Evolutionary conservation across 257 asterid species (phyloP).

Genomic region (Asclepias syriaca): DNA sequence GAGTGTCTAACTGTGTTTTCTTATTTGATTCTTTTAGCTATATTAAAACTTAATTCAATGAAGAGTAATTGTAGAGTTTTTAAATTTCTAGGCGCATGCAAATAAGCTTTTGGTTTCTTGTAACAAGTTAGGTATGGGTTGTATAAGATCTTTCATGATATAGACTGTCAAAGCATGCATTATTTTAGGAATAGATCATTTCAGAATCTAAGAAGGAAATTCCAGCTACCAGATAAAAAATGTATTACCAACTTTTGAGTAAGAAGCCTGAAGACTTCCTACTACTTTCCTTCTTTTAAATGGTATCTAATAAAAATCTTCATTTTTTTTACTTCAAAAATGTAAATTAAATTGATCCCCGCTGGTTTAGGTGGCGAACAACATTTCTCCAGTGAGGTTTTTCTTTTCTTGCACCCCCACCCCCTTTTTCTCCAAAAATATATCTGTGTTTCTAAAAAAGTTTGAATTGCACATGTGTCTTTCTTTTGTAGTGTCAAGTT

Average conservation of each 20-base stretch:
- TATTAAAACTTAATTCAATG: background rate
- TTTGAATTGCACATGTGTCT: background rate
- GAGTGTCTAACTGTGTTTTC: background rate
- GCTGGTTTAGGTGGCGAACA: background rate
- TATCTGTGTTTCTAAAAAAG: background rate
- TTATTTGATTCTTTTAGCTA: background rate
- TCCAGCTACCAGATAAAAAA: background rate
- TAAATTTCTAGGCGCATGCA: background rate
- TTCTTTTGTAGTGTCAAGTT: background rate
- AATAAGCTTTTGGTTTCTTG: background rate
- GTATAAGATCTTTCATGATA: background rate
- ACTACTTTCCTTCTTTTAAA: background rate
- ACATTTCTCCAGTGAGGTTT: background rate
- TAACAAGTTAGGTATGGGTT: background rate
- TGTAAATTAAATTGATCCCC: background rate
- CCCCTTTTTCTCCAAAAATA: background rate
- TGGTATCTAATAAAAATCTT: background rate
- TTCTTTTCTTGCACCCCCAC: no score
- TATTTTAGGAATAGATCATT: background rate
- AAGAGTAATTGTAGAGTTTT: background rate
- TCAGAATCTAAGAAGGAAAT: background rate
- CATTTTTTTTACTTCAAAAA: background rate
- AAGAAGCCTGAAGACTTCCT: background rate
- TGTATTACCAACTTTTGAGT: background rate
- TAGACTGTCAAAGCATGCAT: background rate